Evolutionary conservation across 768 basidiomycete genomes (phyloP).

Genomic region (Auricularia sp.): DNA sequence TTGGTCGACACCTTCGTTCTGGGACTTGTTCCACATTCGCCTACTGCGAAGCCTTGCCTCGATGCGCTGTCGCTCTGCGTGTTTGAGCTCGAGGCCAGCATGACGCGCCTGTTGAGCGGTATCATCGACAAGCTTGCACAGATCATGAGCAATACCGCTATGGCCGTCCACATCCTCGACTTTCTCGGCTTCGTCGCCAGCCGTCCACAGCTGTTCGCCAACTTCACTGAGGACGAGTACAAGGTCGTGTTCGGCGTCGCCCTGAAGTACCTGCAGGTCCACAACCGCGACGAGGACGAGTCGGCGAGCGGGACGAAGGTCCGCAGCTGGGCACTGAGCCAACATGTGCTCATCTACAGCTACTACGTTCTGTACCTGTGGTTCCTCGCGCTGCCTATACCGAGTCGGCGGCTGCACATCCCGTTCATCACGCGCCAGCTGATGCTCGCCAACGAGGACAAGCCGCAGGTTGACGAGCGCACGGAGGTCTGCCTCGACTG

Average conservation of each 20-base stretch:
- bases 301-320: slow-evolving; percentile 27
- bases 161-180: slow-evolving; percentile 93
- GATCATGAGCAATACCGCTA: slow-evolving; percentile 88
- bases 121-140: slow-evolving; percentile 82
- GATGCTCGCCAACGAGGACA: slow-evolving; percentile 72
- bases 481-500: slow-evolving; percentile 98
- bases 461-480: slow-evolving; percentile 66
- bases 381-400: slow-evolving; percentile 81
- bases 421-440: slow-evolving; percentile 81
- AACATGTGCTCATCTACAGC: slow-evolving; percentile 82
- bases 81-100: slow-evolving; percentile 74
- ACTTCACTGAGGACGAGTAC: slow-evolving; percentile 85
- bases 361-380: slow-evolving; percentile 89
- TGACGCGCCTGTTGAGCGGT: slow-evolving; percentile 66
- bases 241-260: slow-evolving; percentile 93
- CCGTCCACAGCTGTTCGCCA: slow-evolving; percentile 66
- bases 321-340: slow-evolving; percentile 77
- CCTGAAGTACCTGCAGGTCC: slow-evolving; percentile 77
- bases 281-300: slow-evolving; percentile 45
- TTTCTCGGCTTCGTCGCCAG: slow-evolving; percentile 84
- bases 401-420: slow-evolving; percentile 71
- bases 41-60: slow-evolving; percentile 80
- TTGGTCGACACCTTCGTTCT: slow-evolving; percentile 65
- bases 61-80: slow-evolving; percentile 81
- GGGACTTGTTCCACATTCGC: slow-evolving; percentile 54